A percentile compares a stretch with the other conserved stretches of the same genome.
Evolutionary conservation across 495 filamentous ascomycete species (phyloP).

Genomic region (Oleoguttula mirabilis): DNA sequence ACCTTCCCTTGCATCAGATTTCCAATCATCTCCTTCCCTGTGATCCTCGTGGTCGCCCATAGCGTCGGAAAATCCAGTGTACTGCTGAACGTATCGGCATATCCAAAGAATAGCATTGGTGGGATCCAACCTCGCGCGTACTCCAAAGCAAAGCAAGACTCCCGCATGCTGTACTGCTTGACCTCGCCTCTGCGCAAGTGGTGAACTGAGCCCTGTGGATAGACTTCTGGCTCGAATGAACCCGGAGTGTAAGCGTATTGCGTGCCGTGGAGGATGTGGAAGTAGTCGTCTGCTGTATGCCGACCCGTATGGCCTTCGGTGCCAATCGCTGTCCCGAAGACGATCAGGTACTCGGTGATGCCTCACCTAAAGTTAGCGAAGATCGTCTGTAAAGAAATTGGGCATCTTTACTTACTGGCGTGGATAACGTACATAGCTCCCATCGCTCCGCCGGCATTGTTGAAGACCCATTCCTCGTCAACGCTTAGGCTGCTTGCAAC

Average conservation of each 20-base stretch:
- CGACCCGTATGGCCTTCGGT: conserved; percentile 79
- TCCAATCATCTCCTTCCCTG: conserved; percentile 56
- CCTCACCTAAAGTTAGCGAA: no score
- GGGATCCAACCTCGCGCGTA: conserved; percentile 86
- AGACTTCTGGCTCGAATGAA: conserved; percentile 57
- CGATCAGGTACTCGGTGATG: conserved; percentile 70
- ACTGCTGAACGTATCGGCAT: conserved; percentile 61
- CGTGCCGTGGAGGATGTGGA: conserved; percentile 69
- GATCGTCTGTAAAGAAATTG: no score
- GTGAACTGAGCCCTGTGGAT: conserved; percentile 64
- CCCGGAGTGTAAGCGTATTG: conserved; percentile 63
- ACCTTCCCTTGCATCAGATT: conserved; percentile 64
- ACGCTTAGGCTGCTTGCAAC: conserved; percentile 38
- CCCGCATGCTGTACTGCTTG: conserved; percentile 79
- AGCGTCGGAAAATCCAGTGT: conserved; percentile 55
- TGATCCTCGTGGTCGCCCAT: conserved; percentile 61
- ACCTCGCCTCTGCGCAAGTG: conserved; percentile 61
- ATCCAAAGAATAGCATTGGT: conserved; percentile 79
- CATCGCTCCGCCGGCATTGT: conserved; percentile 52
- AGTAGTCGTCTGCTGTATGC: conserved; percentile 86
- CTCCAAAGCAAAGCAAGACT: conserved; percentile 73
- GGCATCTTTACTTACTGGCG: conserved; percentile 61
- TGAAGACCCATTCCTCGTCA: conserved; percentile 57
- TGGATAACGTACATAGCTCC: conserved; percentile 84
- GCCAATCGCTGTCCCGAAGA: conserved; percentile 74